Evolutionary conservation across 2,329 filamentous ascomycete species (phyloP).

Genomic region (Monilinia aucupariae): DNA sequence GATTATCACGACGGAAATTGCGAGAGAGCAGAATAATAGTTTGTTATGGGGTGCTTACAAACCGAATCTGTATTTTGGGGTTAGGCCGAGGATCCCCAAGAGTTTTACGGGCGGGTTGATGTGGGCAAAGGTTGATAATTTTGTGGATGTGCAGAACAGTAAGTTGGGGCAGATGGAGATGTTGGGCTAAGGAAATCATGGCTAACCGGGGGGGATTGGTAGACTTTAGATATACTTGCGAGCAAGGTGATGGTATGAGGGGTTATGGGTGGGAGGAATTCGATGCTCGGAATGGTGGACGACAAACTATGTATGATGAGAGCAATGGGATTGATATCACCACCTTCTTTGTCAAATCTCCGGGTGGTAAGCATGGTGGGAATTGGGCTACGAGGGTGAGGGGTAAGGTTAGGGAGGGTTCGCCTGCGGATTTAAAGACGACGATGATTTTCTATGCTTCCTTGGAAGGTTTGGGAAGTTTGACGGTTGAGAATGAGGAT

Average conservation of each 20-base stretch:
- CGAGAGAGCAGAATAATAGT: constrained; percentile 62
- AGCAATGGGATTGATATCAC: constrained; percentile 85
- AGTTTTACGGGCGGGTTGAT: constrained; percentile 78
- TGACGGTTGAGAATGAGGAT: constrained; percentile 53
- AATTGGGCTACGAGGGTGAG: constrained; percentile 89
- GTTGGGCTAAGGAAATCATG: not conserved
- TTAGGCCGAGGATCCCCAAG: constrained; percentile 74
- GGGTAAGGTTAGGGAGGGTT: constrained; percentile 69
- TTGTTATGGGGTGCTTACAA: constrained; percentile 95
- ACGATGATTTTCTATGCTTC: constrained; percentile 77
- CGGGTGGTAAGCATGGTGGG: constrained; percentile 77
- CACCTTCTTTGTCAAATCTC: constrained; percentile 89
- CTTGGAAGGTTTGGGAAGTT: constrained; percentile 67
- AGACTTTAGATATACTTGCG: constrained; percentile 92
- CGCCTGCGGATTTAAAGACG: constrained; percentile 61
- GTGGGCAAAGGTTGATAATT: constrained; percentile 84
- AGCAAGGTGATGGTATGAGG: constrained; percentile 88
- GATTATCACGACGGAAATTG: constrained; percentile 36
- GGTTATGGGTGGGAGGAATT: constrained; percentile 99
- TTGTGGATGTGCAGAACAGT: constrained; percentile 70
- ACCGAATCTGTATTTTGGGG: constrained; percentile 89
- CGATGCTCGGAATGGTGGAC: constrained; percentile 79
- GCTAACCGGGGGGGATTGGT: constrained; percentile 23
- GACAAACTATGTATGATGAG: constrained; percentile 85
- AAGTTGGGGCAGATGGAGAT: constrained; percentile 35